A percentile compares a stretch with the other conserved stretches of the same genome.
These are phyloP conservation scores for Myxozyma vanderwaltii DNA, from an alignment of 805 yeast genomes.

Conservation along the genomic window DNA sequence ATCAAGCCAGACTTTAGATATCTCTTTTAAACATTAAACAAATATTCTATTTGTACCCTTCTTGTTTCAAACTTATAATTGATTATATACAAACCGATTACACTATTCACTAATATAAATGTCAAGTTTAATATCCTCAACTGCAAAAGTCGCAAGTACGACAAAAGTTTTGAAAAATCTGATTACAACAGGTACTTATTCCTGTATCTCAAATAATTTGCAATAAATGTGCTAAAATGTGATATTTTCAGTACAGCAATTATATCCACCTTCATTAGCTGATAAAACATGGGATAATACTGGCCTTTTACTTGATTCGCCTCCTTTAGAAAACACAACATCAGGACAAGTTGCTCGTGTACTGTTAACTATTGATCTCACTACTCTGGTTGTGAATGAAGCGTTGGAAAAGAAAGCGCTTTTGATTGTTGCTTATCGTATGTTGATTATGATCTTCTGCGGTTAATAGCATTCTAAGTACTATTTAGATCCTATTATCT, in stretches of 20 bases:
- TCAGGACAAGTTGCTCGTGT: slow-evolving; percentile 42
- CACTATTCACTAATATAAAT: no score
- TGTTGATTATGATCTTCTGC: not conserved
- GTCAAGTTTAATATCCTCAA: not conserved
- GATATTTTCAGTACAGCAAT: slow-evolving; percentile 67
- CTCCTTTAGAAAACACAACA: slow-evolving; percentile 36
- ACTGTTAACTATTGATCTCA: slow-evolving; percentile 81
- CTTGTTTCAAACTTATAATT: no score
- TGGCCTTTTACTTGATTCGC: slow-evolving; percentile 79
- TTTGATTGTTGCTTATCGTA: slow-evolving; percentile 74
- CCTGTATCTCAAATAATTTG: no score
- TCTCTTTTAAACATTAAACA: no score
- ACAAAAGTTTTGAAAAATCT: slow-evolving; percentile 17
- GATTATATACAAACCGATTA: no score
- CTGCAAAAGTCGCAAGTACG: slow-evolving; percentile 5
- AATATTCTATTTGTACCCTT: no score
- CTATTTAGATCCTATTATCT: slow-evolving; percentile 73
- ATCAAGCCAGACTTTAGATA: no score
- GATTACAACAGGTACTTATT: slow-evolving; percentile 25
- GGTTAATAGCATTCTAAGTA: no score
- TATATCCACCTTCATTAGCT: slow-evolving; percentile 81
- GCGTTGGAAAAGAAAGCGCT: slow-evolving; percentile 58
- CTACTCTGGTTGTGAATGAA: slow-evolving; percentile 80
- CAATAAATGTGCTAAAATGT: no score
- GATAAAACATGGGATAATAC: slow-evolving; percentile 95